A percentile compares a stretch with the other conserved stretches of the same genome.
Conservation (phyloP, 2,329 filamentous ascomycete species). For the Ascochyta clinopodiicola region DNA sequence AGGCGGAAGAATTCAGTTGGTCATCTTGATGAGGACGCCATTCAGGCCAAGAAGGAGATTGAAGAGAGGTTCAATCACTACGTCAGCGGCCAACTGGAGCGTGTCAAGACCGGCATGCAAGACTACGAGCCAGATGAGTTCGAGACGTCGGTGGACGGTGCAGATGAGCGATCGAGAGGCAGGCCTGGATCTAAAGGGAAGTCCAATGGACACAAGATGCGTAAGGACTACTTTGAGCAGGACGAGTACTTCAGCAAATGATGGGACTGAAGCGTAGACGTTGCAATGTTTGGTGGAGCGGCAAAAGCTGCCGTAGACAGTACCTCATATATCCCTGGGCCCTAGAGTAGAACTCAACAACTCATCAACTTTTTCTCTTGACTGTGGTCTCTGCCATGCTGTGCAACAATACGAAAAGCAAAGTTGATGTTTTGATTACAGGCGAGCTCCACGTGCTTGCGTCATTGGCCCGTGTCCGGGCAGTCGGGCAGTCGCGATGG, state of each 20-base stretch:
- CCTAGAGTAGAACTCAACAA: slow-evolving; percentile 30
- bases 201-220: slow-evolving; percentile 33
- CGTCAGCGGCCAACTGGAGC: slow-evolving; percentile 79
- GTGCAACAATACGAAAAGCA: slow-evolving; percentile 3
- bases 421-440: background rate
- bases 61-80: slow-evolving; percentile 77
- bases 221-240: slow-evolving; percentile 39
- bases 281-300: slow-evolving; percentile 8
- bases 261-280: slow-evolving; percentile 7
- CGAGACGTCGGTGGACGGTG: slow-evolving; percentile 61
- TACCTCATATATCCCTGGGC: slow-evolving; percentile 24
- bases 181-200: slow-evolving; percentile 20
- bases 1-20: slow-evolving; percentile 57
- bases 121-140: slow-evolving; percentile 67
- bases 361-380: background rate
- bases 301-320: slow-evolving; percentile 15
- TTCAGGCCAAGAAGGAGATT: slow-evolving; percentile 45
- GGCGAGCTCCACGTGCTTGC: slow-evolving; percentile 16
- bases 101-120: slow-evolving; percentile 68
- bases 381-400: background rate
- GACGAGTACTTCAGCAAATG: slow-evolving; percentile 37
- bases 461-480: slow-evolving; percentile 18
- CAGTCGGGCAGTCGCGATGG: slow-evolving; percentile 18
- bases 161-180: slow-evolving; percentile 19
- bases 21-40: slow-evolving; percentile 60